Base-by-base conservation (phyloP, 2,329 filamentous ascomycete genomes). In the Fusarium drepaniforme region DNA sequence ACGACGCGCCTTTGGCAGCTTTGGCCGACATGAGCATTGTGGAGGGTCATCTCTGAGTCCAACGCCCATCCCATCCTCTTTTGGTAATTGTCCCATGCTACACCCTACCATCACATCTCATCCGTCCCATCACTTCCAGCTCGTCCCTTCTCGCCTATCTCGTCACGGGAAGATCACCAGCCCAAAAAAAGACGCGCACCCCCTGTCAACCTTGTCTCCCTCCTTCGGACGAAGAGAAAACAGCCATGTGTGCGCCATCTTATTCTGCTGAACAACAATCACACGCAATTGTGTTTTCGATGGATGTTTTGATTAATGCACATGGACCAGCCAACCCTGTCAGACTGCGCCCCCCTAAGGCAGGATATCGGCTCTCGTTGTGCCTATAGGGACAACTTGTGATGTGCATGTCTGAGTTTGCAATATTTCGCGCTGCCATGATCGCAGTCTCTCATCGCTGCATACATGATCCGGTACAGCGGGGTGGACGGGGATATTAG, bases 91-190 rank as follows among this genome's bases (percentile, higher is more conserved):
- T 56, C 38, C 51, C 44, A 66, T 67, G 61, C 61, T 30, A 56
- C 30, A 62, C 38, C 56, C 56, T 53, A 23, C 40, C 53, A 68
- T 60, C 38, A 37, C 23, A 44, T 49, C 53, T 63, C 59, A 71
- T 68, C 53, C 59, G 58, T 66, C 56, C 44, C 49, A n/a, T 33
- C 46, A 25, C 51, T n/a, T 66, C 63, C 65, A 67, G 72, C 58
- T 68, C 67, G 67, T 72, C 72, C 72, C 68, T 60, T 64, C 76
- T 79, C 77, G 77, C 77, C 71, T 73, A 79, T 79, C 77, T 79
- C 67, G 68, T 69, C 38, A 58, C 77, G 77, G 77, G 77, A 78
- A 72, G 77, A 79, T 79, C 76, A 77, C 64, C 63, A 58, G 59
- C 61, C 68, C 71, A 74, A 67, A 67, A 61, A 74, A 69, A 68